phyloP scores from a whole-genome alignment of 805 yeast species.

The Scheffersomyces amazonensis region DNA sequence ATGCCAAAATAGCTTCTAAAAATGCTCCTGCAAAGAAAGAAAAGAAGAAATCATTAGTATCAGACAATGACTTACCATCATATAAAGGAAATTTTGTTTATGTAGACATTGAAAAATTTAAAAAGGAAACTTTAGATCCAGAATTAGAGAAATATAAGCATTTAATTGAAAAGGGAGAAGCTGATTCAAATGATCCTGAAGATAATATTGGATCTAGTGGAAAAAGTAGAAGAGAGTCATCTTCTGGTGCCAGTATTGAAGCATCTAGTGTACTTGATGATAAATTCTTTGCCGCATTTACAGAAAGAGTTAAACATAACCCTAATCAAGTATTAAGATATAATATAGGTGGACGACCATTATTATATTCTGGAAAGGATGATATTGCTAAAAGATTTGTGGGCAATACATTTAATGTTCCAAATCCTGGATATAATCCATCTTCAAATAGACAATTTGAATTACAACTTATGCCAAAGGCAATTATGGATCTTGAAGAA shows the following conservation, averaged over 20 bases:
- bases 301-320: constrained; percentile 72
- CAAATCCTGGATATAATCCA: constrained; percentile 62
- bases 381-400: constrained; percentile 41
- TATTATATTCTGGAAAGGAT: constrained; percentile 67
- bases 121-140: constrained; percentile 51
- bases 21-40: constrained; percentile 5
- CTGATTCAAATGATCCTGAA: constrained; percentile 35
- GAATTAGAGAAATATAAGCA: constrained; percentile 44
- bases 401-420: constrained; percentile 32
- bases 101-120: constrained; percentile 69
- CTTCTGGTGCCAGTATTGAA: constrained; percentile 8
- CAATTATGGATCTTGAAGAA: constrained; percentile 77
- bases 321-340: constrained; percentile 86
- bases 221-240: constrained; percentile 4
- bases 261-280: constrained; percentile 56
- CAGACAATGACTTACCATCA: constrained; percentile 33
- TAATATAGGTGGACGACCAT: constrained; percentile 74
- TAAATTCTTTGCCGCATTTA: constrained; percentile 73
- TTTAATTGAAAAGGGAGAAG: constrained; percentile 46
- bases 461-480: constrained; percentile 91
- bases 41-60: constrained; percentile 6
- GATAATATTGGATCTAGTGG: constrained; percentile 5
- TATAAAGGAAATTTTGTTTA: constrained; percentile 68
- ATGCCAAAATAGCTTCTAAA: constrained; percentile 19
- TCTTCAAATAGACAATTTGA: constrained; percentile 66